Evolutionary conservation across 306 rosid species (phyloP).

Genomic region (Castanea crenata): DNA sequence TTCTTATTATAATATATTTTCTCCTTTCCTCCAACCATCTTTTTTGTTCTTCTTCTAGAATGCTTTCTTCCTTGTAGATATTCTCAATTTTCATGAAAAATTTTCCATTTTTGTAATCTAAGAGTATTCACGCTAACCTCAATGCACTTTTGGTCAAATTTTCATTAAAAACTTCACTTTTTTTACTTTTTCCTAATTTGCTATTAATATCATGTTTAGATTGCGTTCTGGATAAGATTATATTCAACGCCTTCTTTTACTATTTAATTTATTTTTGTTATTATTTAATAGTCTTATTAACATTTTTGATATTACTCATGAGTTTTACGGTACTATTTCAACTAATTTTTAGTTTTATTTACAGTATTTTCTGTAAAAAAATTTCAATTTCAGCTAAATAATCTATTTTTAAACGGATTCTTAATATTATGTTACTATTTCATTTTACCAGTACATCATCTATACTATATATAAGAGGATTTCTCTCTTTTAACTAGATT

Average conservation of each 20-base stretch:
- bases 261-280: rapidly evolving
- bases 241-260: rapidly evolving
- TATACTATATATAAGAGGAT: no score
- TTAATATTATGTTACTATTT: no score
- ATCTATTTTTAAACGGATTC: rapidly evolving
- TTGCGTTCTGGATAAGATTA: rapidly evolving
- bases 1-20: background rate
- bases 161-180: no score
- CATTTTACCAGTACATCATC: no score
- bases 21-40: no score
- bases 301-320: rapidly evolving
- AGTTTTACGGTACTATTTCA: rapidly evolving
- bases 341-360: rapidly evolving
- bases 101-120: no score
- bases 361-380: rapidly evolving
- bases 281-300: rapidly evolving
- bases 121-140: no score
- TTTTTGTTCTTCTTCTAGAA: background rate
- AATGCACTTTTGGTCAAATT: no score
- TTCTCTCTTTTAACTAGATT: no score
- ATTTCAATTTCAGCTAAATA: no score
- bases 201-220: no score
- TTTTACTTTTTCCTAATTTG: no score
- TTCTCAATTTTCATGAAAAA: background rate
- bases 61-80: background rate